Evolutionary conservation across 768 basidiomycete species (phyloP), one percentile per base, ranked within the genome.

Genomic region (Termitomyces sp.): DNA sequence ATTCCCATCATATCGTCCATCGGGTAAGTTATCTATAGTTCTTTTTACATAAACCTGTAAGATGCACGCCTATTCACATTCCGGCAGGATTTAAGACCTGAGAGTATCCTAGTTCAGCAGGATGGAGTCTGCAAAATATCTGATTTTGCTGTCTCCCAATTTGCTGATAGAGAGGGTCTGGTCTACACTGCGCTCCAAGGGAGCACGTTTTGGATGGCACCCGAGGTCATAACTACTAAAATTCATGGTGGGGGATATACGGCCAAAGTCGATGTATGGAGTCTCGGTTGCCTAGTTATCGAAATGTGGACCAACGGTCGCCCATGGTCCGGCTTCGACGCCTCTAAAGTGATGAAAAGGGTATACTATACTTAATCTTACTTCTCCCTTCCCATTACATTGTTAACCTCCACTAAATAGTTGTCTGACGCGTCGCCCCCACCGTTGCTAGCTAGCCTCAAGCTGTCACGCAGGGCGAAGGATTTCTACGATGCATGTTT

Each of bases 191-290:
- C 91, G n/a, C 91, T 98, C 88, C 91, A 94, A 69, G 95, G 96
- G 25, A 94, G 94, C 16, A 88, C 97, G 25, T 98, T 95, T 68
- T 98, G 95, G 95, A 98, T 98, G 95, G 95, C 94, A 9, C 95
- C 94, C 0, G 95, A 93, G 74, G 91, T 96, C 50, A 81, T 94
- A 55, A 86, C 91, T 58, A 86, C 88, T 35, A 83, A 88, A 67
- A 84, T 85, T 65, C 86, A 88, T 60, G 93, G 54, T 33, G 41
- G 42, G 23, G 49, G 93, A 0, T 98, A 98, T 69, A 94, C 91
- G 60, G 89, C 88, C 64, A 98, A 99, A 72, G 86, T 96, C 46
- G 97, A 98, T 67, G 95, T 98, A 61, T 98, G 96, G 97, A 93
- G 92, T 69, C 81, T 98, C 4, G 96, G 97, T 1, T 99, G 96